phyloP scores from a whole-genome alignment of 345 rosid genomes.

The Euphorbia tirucalli region DNA sequence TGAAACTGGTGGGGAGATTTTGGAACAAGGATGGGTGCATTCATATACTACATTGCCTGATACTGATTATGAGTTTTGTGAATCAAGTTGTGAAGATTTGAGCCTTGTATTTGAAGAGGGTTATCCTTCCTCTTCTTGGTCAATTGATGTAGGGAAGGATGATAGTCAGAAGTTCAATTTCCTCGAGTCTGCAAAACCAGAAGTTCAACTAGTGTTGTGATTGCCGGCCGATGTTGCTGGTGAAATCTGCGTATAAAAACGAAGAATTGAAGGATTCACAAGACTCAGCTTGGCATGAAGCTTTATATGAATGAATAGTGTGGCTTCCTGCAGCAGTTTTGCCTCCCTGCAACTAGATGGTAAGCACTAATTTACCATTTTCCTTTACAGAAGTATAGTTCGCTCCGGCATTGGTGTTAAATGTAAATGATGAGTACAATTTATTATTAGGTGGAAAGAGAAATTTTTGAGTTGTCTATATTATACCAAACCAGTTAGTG shows the following conservation, averaged over 20 bases:
- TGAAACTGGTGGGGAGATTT: conserved; percentile 1
- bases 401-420: neutral
- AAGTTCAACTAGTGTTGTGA: neutral
- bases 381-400: neutral
- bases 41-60: neutral
- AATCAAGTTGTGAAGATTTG: conserved; percentile 1
- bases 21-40: neutral
- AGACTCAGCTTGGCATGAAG: neutral
- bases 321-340: neutral
- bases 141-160: neutral
- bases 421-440: neutral
- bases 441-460: neutral
- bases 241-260: neutral
- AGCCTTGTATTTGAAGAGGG: conserved; percentile 13
- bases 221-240: neutral
- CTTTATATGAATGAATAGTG: no score
- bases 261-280: neutral
- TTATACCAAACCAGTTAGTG: no score
- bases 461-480: no score
- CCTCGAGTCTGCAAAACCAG: neutral
- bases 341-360: neutral
- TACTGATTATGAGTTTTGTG: conserved; percentile 6
- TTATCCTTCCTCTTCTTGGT: conserved; percentile 11
- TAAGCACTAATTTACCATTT: neutral
- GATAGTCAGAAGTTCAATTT: neutral